Evolutionary conservation across 2,329 filamentous ascomycete genomes (phyloP), one percentile per base, ranked within the genome.

Genomic region (Alternaria sp.): DNA sequence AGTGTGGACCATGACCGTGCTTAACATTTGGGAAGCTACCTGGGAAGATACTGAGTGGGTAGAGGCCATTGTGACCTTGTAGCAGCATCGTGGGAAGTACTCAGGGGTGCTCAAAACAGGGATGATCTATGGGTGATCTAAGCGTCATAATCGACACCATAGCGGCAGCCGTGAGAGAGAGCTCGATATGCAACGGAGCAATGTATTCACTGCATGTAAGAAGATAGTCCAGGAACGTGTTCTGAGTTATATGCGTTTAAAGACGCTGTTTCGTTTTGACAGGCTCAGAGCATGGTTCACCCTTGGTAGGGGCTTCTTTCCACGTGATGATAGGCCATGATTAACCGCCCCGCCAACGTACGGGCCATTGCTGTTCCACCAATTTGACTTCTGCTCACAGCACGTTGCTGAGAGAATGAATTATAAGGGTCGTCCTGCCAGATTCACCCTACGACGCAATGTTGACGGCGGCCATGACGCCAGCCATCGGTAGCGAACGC

Each of bases 31-130:
- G 80, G 78, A 83, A 60, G 84, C 83, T 3, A 81, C 77, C 32
- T 85, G 82, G 83, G 85, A 85, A 30, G 85, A 87, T 67, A 78
- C 87, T n/a, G 75, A 79, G 11, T 81, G 80, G 78, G 84, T 82
- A 4, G 81, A 82, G 61, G 81, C 79, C 6, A 83, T 86, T 44
- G 59, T 78, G 40, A 63, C 69, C 18, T 58, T 65, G 1, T 75
- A 59, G 70, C 20, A 32, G 16, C 8, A 41, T 34, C 30, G 22
- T 38, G 22, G 22, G 3, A 53, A 50, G 36, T 40, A 25, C 30
- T 43, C 22, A 57, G 25, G 48, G 41, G 41, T 32, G 36, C 7
- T 22, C n/a, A 18, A 14, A 30, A 25, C 12, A 43, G 14, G 30
- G 45, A 25, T 40, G 46, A 46, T 53, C 46, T 59, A 38, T 53